These are phyloP conservation scores for Dictyostelium discoideum DNA, from an alignment of 78 protist species.

Conservation along the genomic window DNA sequence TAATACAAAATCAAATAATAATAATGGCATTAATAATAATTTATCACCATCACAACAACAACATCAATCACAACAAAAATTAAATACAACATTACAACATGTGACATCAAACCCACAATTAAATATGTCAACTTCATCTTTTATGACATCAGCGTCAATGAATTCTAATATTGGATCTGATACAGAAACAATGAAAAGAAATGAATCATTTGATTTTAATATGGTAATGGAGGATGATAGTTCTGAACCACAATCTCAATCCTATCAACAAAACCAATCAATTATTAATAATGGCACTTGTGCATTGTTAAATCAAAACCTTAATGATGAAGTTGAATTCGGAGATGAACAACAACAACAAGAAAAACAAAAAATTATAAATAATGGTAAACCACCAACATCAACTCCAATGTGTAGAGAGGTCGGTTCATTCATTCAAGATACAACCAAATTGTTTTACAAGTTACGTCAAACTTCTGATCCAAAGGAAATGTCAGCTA, in stretches of 20 bases:
- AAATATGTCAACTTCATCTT: slow-evolving; percentile 1
- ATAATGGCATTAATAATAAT: neutral
- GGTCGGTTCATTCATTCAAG: slow-evolving; percentile 18
- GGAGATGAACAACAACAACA: neutral
- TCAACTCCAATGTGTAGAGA: neutral
- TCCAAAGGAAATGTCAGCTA: neutral
- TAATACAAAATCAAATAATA: neutral
- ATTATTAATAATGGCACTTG: neutral
- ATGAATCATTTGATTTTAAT: slow-evolving; percentile 58
- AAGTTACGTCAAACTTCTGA: slow-evolving; percentile 14
- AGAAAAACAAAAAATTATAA: neutral
- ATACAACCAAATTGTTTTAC: slow-evolving; percentile 31
- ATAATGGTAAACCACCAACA: neutral
- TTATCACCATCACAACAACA: neutral
- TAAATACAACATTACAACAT: neutral
- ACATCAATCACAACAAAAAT: neutral
- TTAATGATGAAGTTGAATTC: neutral
- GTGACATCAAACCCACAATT: neutral
- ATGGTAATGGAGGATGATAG: neutral
- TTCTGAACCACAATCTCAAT: neutral
- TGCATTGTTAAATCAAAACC: neutral
- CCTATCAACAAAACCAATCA: neutral
- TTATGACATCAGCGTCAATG: neutral
- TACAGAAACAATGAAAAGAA: slow-evolving; percentile 13
- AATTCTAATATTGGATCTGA: neutral